A percentile compares a stretch with the other conserved stretches of the same genome.
Conservation (phyloP, 176 grass and related monocot species). For the Miscanthus lutarioriparius region DNA sequence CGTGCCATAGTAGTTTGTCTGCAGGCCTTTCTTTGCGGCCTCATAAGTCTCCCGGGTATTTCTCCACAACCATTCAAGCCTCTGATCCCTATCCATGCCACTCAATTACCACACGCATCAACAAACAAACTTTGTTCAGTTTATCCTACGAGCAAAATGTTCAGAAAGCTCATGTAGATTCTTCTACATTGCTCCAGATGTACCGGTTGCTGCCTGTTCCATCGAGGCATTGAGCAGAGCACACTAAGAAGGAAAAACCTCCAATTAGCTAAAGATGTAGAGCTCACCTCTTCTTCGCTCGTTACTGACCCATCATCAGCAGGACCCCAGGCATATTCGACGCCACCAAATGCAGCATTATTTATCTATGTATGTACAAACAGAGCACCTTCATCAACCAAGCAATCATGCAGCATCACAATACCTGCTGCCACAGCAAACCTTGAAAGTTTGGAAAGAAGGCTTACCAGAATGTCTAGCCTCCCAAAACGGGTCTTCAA, state of each 20-base stretch:
- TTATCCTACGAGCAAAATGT: neutral
- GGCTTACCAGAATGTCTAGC: slow-evolving; percentile 45
- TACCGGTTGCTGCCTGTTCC: no score
- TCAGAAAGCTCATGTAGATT: neutral
- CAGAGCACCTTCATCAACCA: neutral
- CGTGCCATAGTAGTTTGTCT: slow-evolving; percentile 65
- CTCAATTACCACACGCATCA: slow-evolving; percentile 4
- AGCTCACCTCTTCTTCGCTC: neutral
- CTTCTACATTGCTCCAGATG: neutral
- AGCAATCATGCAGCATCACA: neutral
- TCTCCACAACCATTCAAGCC: slow-evolving; percentile 9
- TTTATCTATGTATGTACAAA: slow-evolving; percentile 37
- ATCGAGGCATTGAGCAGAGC: neutral
- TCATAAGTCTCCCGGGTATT: slow-evolving; percentile 33
- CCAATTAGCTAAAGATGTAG: neutral
- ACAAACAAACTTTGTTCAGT: neutral
- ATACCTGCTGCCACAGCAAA: neutral
- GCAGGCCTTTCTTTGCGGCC: slow-evolving; percentile 38
- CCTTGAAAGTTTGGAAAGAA: neutral
- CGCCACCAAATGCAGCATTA: slow-evolving; percentile 32
- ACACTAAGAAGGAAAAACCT: neutral
- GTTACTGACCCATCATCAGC: no score
- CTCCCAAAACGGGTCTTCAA: slow-evolving; percentile 16
- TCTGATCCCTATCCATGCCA: neutral
- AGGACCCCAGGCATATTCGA: neutral